Evolutionary conservation across 2,329 filamentous ascomycete genomes (phyloP).

Genomic region (Ceratocystis cacaofunesta): DNA sequence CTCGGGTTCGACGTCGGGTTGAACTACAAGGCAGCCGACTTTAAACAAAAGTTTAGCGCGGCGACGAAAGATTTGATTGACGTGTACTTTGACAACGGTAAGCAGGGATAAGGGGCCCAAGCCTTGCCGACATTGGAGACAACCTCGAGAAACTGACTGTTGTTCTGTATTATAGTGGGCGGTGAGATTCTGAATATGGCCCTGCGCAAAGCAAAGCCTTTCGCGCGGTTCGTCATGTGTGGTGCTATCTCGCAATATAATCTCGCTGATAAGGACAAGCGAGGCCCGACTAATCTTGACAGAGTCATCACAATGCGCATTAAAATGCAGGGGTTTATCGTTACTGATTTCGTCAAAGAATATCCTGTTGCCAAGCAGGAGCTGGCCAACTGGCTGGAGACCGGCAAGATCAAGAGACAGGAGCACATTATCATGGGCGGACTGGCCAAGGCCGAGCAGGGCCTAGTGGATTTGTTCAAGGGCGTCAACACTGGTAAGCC

Average conservation of each 20-base stretch:
- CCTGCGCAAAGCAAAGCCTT: conserved; percentile 44
- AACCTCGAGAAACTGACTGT: conserved; percentile 13
- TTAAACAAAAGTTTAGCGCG: conserved; percentile 42
- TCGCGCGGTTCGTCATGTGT: conserved; percentile 55
- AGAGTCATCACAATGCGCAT: conserved; percentile 41
- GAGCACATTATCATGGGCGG: conserved; percentile 60
- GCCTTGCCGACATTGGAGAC: neutral
- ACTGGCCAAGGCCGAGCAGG: conserved; percentile 46
- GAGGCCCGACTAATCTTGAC: conserved; percentile 41
- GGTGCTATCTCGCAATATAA: conserved; percentile 60
- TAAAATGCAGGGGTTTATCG: conserved; percentile 56
- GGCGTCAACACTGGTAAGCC: conserved; percentile 55
- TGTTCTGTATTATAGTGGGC: conserved; percentile 31
- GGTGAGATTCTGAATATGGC: conserved; percentile 56
- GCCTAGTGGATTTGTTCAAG: conserved; percentile 48
- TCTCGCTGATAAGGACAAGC: conserved; percentile 28
- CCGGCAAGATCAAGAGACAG: conserved; percentile 57
- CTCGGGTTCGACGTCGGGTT: conserved; percentile 52
- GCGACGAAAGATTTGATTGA: conserved; percentile 47
- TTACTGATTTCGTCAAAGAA: conserved; percentile 49
- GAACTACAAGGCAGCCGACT: conserved; percentile 54
- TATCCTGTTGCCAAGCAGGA: conserved; percentile 44
- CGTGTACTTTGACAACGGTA: conserved; percentile 56
- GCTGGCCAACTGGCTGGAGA: conserved; percentile 50
- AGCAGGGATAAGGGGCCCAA: conserved; percentile 10